A percentile compares a stretch with the other conserved stretches of the same genome.
These are phyloP conservation scores for Suillus brevipes DNA, from an alignment of 768 basidiomycete genomes.

Conservation along the genomic window DNA sequence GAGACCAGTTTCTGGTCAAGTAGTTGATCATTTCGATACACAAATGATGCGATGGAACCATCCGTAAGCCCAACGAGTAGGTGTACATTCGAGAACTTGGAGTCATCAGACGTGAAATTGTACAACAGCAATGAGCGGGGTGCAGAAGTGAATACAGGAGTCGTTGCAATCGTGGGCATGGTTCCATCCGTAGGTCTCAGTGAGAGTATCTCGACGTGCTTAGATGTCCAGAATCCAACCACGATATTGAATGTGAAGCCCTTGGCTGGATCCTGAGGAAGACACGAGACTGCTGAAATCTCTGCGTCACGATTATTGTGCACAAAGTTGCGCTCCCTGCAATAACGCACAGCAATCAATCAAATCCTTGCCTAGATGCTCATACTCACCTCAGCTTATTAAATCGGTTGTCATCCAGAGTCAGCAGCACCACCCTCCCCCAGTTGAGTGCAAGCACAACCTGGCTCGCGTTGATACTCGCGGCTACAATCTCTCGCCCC, in stretches of 20 bases:
- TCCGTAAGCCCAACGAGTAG: conserved; percentile 76
- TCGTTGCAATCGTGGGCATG: conserved; percentile 27
- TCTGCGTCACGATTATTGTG: conserved; percentile 39
- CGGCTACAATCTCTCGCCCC: conserved; percentile 58
- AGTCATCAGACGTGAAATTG: conserved; percentile 54
- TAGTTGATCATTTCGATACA: conserved; percentile 42
- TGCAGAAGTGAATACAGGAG: conserved; percentile 40
- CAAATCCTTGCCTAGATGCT: neutral
- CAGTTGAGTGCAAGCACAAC: conserved; percentile 59
- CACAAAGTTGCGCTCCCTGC: conserved; percentile 22
- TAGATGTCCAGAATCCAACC: conserved; percentile 78
- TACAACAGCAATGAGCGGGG: conserved; percentile 49
- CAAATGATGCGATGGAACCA: conserved; percentile 64
- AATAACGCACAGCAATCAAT: neutral
- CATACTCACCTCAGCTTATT: conserved; percentile 23
- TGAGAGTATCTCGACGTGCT: conserved; percentile 57
- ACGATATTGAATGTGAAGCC: conserved; percentile 50
- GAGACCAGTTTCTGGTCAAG: conserved; percentile 58
- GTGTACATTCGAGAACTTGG: conserved; percentile 38
- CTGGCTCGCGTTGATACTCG: conserved; percentile 69
- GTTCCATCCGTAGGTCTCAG: conserved; percentile 21
- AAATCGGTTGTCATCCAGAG: conserved; percentile 41
- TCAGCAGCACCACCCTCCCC: conserved; percentile 53
- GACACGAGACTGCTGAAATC: conserved; percentile 71
- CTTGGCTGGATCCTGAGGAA: conserved; percentile 50